Evolutionary conservation across 495 filamentous ascomycete genomes (phyloP).

Genomic region (Lepraria neglecta): DNA sequence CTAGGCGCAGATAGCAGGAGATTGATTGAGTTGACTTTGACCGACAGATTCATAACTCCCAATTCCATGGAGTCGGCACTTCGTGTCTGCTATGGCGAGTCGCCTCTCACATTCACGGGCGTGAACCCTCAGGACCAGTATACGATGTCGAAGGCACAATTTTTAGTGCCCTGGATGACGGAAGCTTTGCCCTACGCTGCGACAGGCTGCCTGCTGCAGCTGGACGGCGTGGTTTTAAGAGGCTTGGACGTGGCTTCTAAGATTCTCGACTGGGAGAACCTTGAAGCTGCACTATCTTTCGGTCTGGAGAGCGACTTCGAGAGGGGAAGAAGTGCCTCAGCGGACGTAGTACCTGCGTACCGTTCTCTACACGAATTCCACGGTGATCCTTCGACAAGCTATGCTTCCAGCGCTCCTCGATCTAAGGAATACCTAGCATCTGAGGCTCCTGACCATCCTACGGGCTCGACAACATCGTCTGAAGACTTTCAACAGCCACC

Average conservation of each 20-base stretch:
- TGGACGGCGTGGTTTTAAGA: constrained; percentile 38
- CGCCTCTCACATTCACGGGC: constrained; percentile 27
- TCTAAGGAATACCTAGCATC: not conserved
- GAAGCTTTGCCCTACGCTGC: constrained; percentile 49
- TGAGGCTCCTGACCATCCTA: constrained; percentile 35
- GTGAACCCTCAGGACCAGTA: constrained; percentile 13
- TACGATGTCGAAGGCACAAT: constrained; percentile 26
- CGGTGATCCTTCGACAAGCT: constrained; percentile 33
- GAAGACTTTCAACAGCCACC: not conserved
- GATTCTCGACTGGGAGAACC: constrained; percentile 47
- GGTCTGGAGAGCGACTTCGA: constrained; percentile 34
- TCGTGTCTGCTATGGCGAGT: constrained; percentile 45
- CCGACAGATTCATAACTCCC: constrained; percentile 44
- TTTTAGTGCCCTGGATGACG: constrained; percentile 37
- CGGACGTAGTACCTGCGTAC: constrained; percentile 5
- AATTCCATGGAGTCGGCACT: constrained; percentile 43
- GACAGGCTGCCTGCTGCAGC: constrained; percentile 44
- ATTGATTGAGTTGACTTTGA: constrained; percentile 39
- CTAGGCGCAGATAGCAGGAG: constrained; percentile 25
- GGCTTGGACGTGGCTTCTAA: constrained; percentile 43
- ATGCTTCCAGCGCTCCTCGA: not conserved
- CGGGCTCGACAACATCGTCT: not conserved
- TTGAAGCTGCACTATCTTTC: constrained; percentile 45
- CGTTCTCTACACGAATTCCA: not conserved
- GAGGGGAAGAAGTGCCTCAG: constrained; percentile 30